These are phyloP conservation scores for Puccinia horiana DNA, from an alignment of 1,284 basidiomycete species.

Conservation along the genomic window DNA sequence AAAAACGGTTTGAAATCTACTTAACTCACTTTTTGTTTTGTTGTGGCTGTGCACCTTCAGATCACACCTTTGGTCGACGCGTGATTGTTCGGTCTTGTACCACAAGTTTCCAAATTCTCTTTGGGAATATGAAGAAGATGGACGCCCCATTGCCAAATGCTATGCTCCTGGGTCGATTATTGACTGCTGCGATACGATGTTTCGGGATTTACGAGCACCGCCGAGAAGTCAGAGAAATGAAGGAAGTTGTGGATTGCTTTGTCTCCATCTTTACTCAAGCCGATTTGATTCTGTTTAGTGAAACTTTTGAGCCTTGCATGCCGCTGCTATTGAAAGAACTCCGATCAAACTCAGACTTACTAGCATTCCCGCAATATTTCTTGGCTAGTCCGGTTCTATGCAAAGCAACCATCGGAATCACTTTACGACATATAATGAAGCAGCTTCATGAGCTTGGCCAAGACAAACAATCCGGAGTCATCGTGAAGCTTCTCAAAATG, in stretches of 20 bases:
- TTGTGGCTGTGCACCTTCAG: conserved; percentile 27
- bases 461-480: conserved; percentile 78
- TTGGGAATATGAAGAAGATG: conserved; percentile 66
- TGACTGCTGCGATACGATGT: conserved; percentile 79
- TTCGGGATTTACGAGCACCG: conserved; percentile 78
- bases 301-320: conserved; percentile 86
- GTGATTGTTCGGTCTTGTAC: conserved; percentile 84
- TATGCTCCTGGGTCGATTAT: conserved; percentile 80
- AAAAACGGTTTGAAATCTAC: too few species aligned
- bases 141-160: conserved; percentile 80
- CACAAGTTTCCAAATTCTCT: conserved; percentile 81
- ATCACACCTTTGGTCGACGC: conserved; percentile 69
- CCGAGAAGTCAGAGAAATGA: conserved; percentile 74
- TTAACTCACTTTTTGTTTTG: conserved; percentile 5
- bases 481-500: conserved; percentile 92
- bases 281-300: conserved; percentile 86
- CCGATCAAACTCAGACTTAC: conserved; percentile 70
- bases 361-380: conserved; percentile 84
- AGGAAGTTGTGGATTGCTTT: conserved; percentile 84
- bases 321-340: conserved; percentile 80
- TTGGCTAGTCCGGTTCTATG: conserved; percentile 81
- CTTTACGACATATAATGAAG: conserved; percentile 82
- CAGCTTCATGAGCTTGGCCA: conserved; percentile 81
- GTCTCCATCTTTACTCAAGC: conserved; percentile 75
- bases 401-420: conserved; percentile 86